Evolutionary conservation across 1,139 yeast genomes (phyloP), one percentile per base, ranked within the genome.

Genomic region (Eremothecium coryli): DNA sequence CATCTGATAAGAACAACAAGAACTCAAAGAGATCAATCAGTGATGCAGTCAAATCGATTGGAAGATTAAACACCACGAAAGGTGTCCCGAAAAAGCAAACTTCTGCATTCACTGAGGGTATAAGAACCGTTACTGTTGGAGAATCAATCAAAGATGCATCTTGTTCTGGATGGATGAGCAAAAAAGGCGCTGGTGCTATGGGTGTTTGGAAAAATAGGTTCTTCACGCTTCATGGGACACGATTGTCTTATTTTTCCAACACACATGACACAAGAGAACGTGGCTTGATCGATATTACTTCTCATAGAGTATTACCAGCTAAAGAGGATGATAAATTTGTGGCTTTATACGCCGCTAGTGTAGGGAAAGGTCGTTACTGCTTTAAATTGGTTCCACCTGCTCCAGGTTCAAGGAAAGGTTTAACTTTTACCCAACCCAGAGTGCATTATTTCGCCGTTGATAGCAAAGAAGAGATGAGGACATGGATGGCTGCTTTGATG

Each of bases 391-490:
- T 88, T 2, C 99, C 99, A 4, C 99, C 99, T 1, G 95, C 94
- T 1, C 98, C 98, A 0, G 99, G 99, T 0, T 82, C 90, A 42
- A 78, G 80, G 46, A 90, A 88, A 60, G 97, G 97, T 1, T 72
- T 90, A 38, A 88, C 95, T 0, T 93, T 93, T 56, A 93, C 99
- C 0, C 95, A 88, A 47, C 98, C 95, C 22, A 84, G 86, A 47
- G 82, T 88, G 3, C 98, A 90, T 52, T 90, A 80, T 58, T 93
- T 90, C 68, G 96, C 97, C 0, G 96, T 88, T 23, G 97, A 90
- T 38, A 71, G 85, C 1, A 74, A 70, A 39, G 95, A 85, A 33
- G 97, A 88, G 43, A 82, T 90, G 95, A 70, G 95, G 52, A 74
- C 73, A 1, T 90, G 99, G 99, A 77, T 88, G 73, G 82, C 88